Conservation (phyloP, 176 grass and related monocot genomes). For the Zizania latifolia region DNA sequence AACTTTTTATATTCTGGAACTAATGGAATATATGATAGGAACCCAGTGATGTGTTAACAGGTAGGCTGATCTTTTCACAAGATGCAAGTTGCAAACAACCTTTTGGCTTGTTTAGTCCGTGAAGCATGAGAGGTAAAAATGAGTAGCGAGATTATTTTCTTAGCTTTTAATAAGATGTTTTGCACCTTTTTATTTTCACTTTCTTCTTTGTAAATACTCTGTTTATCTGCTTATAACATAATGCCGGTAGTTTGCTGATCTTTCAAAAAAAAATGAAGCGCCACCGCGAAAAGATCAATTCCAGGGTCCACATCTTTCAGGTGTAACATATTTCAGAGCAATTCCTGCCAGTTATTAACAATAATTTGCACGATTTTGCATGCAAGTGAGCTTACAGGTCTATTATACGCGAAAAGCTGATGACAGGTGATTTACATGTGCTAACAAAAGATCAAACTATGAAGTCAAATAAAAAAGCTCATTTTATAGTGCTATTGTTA, state of each 20-base stretch:
- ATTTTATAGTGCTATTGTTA: background rate
- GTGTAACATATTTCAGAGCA: background rate
- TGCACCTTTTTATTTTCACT: too few relatives aligned
- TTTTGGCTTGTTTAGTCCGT: background rate
- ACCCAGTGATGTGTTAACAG: slow-evolving; percentile 1
- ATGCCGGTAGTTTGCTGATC: too few relatives aligned
- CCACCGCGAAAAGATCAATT: slow-evolving; percentile 8
- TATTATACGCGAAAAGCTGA: background rate
- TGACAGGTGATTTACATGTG: background rate
- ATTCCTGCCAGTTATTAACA: background rate
- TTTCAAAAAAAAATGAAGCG: too few relatives aligned
- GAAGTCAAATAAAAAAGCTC: background rate
- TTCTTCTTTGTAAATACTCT: too few relatives aligned
- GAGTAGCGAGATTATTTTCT: too few relatives aligned
- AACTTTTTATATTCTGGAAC: too few relatives aligned
- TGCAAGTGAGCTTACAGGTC: too few relatives aligned
- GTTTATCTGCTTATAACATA: too few relatives aligned
- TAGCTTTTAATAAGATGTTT: too few relatives aligned
- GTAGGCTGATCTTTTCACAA: background rate
- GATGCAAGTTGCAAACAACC: slow-evolving; percentile 2
- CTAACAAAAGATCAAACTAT: background rate
- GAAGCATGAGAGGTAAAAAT: too few relatives aligned
- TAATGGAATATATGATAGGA: background rate
- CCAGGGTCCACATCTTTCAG: slow-evolving; percentile 2
- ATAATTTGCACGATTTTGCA: background rate